Evolutionary conservation across 108 stramenopile genomes (phyloP), one percentile per base, ranked within the genome.

Genomic region (Seminavis robusta): DNA sequence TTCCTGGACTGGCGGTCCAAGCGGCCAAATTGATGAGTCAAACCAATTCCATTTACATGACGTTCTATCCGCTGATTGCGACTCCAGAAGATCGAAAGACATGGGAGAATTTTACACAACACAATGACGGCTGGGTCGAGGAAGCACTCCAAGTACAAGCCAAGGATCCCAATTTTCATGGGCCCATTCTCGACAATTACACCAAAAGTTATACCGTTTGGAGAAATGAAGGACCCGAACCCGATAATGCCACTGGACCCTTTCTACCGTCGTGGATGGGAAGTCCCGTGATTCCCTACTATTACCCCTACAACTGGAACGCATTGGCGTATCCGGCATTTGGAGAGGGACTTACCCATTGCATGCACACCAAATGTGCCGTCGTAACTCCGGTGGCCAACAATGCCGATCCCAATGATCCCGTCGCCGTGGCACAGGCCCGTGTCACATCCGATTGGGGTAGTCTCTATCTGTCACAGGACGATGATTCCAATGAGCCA

Each of bases 231-330:
- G 31, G 62, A 9, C 55, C 56, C 26, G 67, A 73, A 23, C 58
- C 64, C n/a, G n/a, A n/a, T n/a, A n/a, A n/a, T 10, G 62, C 63
- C 20, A 48, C 59, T 31, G 45, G 21, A 24, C 0, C 44, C 31
- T 28, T 6, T 8, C 6, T 61, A 49, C 30, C 52, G 16, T 16
- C 58, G 47, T 63, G 56, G 57, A 52, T 45, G 33, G 15, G 44
- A 5, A 29, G 59, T 26, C 71, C 72, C 1, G 42, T 64, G 36
- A 66, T 76, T 15, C 75, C 79, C 1, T 60, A 69, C 15, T 74
- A 67, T 67, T 67, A 74, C 13, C n/a, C n/a, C n/a, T n/a, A n/a
- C n/a, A n/a, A n/a, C n/a, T n/a, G n/a, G n/a, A n/a, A n/a, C n/a
- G n/a, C n/a, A n/a, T 26, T 19, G 4, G 28, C 13, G 1, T 39